Base-by-base conservation (phyloP, 1,284 basidiomycete species). In the Puccinia novopanici region DNA sequence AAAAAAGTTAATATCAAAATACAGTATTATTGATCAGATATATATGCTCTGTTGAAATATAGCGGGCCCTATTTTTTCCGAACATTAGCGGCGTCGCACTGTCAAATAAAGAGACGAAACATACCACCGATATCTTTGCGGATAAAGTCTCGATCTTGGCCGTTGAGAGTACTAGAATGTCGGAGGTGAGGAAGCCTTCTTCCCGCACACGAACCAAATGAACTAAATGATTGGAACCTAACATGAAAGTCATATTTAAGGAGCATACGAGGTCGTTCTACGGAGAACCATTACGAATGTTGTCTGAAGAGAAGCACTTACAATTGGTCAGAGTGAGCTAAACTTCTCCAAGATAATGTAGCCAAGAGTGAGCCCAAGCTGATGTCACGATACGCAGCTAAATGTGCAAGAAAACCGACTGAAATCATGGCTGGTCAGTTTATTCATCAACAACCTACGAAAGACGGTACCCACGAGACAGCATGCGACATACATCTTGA, bases 111-210 rank as follows among this genome's bases (percentile, higher is more conserved):
- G 48, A 75, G 42, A 75, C 59, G 5, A 68, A 50, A 45, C 79
- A 81, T 57, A 81, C 79, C 15, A 81, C 79, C n/a, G 72, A 81
- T 74, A 50, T 75, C 45, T 68, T 81, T 27, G 15, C 55, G 13
- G 48, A 81, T 59, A 65, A 75, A 71, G 59, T 81, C 40, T 73
- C 79, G 13, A 27, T 81, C 30, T 30, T 81, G 52, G 79, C 79
- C n/a, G 57, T 81, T 30, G 79, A 81, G 24, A 81, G 79, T 67
- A 81, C 71, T 22, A 74, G 79, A 27, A 81, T 81, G 79, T 81
- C 79, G 4, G 79, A 81, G 63, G 79, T 81, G 8, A 57, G 30
- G 73, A 10, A 34, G 34, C 34, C 34, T 34, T 34, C 34, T 34
- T 34, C 4, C 34, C 34, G 34, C 34, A 34, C 34, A 34, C 34